Conservation (phyloP, 1,284 basidiomycete genomes). For the Sutorius eximius region DNA sequence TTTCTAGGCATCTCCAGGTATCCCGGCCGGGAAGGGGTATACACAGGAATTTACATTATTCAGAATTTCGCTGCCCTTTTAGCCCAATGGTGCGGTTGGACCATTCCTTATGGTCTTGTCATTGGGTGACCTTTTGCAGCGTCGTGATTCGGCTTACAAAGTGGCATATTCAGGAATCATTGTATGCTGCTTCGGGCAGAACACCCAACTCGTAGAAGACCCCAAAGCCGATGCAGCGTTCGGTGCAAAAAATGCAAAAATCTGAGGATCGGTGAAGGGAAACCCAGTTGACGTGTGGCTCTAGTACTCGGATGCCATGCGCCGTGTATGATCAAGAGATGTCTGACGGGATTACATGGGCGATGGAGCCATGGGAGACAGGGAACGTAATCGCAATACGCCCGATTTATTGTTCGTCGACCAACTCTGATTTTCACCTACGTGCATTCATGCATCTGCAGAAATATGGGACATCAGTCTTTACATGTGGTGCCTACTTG, state of each 20-base stretch:
- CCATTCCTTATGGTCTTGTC: neutral
- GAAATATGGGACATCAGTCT: neutral
- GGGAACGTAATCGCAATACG: neutral
- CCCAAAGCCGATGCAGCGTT: slow-evolving; percentile 37
- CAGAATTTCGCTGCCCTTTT: neutral
- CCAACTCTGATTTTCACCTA: neutral
- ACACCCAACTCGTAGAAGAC: slow-evolving; percentile 7
- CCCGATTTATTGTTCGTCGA: neutral
- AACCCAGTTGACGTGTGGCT: neutral
- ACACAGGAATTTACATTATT: neutral
- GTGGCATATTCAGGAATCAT: neutral
- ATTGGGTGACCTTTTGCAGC: neutral
- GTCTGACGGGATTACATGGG: slow-evolving; percentile 8
- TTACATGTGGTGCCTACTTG: neutral
- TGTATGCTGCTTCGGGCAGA: neutral
- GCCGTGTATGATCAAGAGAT: neutral
- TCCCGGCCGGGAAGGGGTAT: too few relatives aligned
- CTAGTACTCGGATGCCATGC: neutral
- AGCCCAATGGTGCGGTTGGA: neutral
- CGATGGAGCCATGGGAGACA: neutral
- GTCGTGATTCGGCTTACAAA: neutral
- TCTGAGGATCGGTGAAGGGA: neutral
- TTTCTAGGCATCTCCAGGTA: neutral
- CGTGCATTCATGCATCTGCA: neutral
- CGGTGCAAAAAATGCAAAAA: slow-evolving; percentile 20